Evolutionary conservation across 1,284 basidiomycete genomes (phyloP).

Genomic region (Vanrija sp.): DNA sequence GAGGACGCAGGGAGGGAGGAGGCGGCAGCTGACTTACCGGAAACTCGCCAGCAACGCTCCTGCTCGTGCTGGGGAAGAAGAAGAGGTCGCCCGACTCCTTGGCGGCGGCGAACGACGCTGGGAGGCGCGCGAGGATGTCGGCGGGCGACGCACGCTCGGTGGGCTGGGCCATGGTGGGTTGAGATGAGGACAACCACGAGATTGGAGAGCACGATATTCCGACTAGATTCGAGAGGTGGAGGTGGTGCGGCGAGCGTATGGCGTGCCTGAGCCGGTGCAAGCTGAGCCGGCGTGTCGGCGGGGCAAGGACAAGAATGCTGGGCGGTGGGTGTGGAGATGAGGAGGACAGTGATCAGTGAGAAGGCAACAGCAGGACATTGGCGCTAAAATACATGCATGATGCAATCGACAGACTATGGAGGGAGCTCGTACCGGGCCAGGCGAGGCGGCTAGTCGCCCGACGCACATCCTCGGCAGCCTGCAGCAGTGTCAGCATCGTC

Average conservation of each 20-base stretch:
- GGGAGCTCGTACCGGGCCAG: no score
- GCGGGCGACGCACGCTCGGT: conserved; percentile 25
- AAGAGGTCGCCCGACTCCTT: conserved; percentile 64
- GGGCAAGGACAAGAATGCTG: no score
- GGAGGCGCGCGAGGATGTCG: conserved; percentile 61
- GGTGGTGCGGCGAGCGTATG: no score
- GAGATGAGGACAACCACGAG: neutral
- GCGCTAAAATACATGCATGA: no score
- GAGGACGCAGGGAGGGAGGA: neutral
- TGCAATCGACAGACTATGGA: neutral
- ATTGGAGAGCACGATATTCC: no score
- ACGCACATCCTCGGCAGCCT: conserved; percentile 9
- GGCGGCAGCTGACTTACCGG: neutral
- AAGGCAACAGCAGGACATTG: neutral
- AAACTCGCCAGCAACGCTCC: conserved; percentile 50
- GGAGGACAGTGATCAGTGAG: neutral
- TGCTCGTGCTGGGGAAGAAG: conserved; percentile 68
- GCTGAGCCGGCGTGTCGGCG: no score
- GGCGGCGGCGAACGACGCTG: conserved; percentile 61
- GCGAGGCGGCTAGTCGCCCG: conserved; percentile 1
- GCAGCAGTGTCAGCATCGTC: neutral
- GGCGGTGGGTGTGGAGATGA: no score
- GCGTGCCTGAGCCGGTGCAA: no score
- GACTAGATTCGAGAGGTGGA: no score
- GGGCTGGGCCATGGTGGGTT: conserved; percentile 28